These are phyloP conservation scores for Wickerhamomyces rabaulensis DNA, from an alignment of 805 yeast species.

Conservation along the genomic window DNA sequence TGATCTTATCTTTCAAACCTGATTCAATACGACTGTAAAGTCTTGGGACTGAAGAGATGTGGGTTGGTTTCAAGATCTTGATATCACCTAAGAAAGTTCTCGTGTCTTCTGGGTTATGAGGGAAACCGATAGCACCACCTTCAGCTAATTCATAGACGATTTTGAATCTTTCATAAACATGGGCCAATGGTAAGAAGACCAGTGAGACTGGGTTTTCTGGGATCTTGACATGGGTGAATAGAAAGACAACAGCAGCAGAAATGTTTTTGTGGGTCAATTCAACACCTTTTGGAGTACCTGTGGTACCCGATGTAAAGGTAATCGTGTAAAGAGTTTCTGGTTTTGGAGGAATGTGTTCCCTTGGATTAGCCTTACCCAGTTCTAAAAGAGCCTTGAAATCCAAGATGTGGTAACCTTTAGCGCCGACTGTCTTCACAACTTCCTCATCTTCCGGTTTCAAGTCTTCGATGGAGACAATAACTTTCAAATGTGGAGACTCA, in stretches of 20 bases:
- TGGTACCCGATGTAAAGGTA: slow-evolving; percentile 72
- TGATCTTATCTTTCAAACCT: slow-evolving; percentile 46
- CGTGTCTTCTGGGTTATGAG: slow-evolving; percentile 46
- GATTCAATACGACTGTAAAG: slow-evolving; percentile 58
- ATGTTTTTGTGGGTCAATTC: slow-evolving; percentile 47
- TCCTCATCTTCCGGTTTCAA: slow-evolving; percentile 30
- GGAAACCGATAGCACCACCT: slow-evolving; percentile 52
- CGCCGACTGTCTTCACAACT: slow-evolving; percentile 26
- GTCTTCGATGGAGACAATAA: slow-evolving; percentile 53
- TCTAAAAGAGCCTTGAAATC: slow-evolving; percentile 33
- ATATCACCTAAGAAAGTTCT: slow-evolving; percentile 55
- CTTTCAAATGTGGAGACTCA: slow-evolving; percentile 41
- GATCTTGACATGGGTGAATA: slow-evolving; percentile 30
- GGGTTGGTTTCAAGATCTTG: slow-evolving; percentile 46
- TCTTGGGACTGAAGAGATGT: slow-evolving; percentile 57
- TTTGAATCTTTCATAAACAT: slow-evolving; percentile 46
- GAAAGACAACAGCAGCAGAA: slow-evolving; percentile 42
- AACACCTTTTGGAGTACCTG: slow-evolving; percentile 73
- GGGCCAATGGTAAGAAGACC: slow-evolving; percentile 54
- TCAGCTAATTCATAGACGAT: slow-evolving; percentile 38
- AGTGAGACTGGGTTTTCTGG: slow-evolving; percentile 26
- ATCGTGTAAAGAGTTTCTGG: slow-evolving; percentile 54
- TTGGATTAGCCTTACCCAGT: slow-evolving; percentile 38
- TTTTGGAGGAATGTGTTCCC: slow-evolving; percentile 40
- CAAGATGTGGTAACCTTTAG: slow-evolving; percentile 23